Base-by-base conservation (phyloP, 345 rosid species). In the Camelina laxa region DNA sequence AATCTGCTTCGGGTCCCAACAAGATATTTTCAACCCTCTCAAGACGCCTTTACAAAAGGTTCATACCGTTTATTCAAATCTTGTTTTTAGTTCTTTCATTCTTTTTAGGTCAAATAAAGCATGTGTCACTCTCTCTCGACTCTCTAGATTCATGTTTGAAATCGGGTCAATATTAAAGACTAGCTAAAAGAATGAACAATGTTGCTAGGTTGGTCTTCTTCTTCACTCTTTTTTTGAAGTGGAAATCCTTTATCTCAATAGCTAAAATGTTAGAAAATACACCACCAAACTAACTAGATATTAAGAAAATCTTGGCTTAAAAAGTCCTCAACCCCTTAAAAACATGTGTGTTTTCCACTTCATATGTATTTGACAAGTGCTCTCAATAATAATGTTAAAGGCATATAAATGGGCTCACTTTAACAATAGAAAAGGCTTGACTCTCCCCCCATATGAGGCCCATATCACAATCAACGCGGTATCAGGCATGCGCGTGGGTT, bases 1-100 rank as follows among this genome's bases (percentile, higher is more conserved):
- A 62, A 69, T 69, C 75, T 69, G 8, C 4, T 20, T 53, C 20
- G 48, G 80, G 70, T 10, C 70, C 80, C 75, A 54, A 8, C 6
- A 0, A 62, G 59, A 76, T 69, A 5, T 51, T 51, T 51, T 38
- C 67, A 59, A 74, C 60, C 44, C 55, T 41, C 55, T 20, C 6
- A 54, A 60, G 60, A 75, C 62, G 54, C 27, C 65, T 76, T 76
- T 61, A 19, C 35, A 38, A 49, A 49, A 9, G 5, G 2, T 49
- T 36, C 7, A n/a, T 56, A 35, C 60, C 55, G 41, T 45, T 45
- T 15, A 39, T 74, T 20, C 3, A n/a, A 42, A 15, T 65, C 58
- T 33, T 22, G 6, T 17, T 35, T 59, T n/a, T 47, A 4, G 5
- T 33, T 33, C 2, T 33, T 33, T 33, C 36, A 1, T 33, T 33